Evolutionary conservation across 441 rosid species (phyloP).

Genomic region (Adansonia rubrostipa): DNA sequence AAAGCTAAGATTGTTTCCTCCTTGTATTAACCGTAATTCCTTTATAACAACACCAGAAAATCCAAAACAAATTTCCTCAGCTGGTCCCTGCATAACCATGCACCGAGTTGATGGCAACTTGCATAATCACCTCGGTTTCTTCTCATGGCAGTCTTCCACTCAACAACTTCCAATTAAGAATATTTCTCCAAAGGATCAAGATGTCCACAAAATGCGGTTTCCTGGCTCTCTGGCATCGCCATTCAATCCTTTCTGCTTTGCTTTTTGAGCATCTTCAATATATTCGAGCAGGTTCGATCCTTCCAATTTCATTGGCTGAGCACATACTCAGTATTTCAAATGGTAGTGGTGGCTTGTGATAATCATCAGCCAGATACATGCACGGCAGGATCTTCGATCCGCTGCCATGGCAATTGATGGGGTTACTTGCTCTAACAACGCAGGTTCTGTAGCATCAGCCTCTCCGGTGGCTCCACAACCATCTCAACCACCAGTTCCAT

Average conservation of each 20-base stretch:
- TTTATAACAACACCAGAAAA: neutral
- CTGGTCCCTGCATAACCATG: neutral
- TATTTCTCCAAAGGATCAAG: slow-evolving; percentile 33
- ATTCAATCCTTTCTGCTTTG: slow-evolving; percentile 65
- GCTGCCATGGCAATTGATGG: too few species aligned
- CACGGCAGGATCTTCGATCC: too few species aligned
- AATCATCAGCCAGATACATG: too few species aligned
- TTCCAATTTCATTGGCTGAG: too few species aligned
- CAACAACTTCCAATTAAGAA: slow-evolving; percentile 27
- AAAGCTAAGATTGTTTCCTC: slow-evolving; percentile 18
- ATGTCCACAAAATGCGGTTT: slow-evolving; percentile 30
- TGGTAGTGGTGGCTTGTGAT: too few species aligned
- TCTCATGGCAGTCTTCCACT: slow-evolving; percentile 23
- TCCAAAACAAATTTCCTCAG: neutral
- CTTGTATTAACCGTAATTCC: neutral
- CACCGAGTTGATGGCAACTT: slow-evolving; percentile 27
- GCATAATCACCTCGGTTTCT: slow-evolving; percentile 19
- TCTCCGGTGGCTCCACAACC: slow-evolving; percentile 18
- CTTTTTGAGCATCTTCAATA: too few species aligned
- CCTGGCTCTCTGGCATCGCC: slow-evolving; percentile 61
- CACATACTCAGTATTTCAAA: too few species aligned
- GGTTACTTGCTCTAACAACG: too few species aligned
- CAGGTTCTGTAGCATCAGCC: neutral
- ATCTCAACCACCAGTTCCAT: neutral
- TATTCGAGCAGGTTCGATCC: too few species aligned